These are phyloP conservation scores for Xylaria sp. DNA, from an alignment of 2,329 filamentous ascomycete species.

Conservation along the genomic window DNA sequence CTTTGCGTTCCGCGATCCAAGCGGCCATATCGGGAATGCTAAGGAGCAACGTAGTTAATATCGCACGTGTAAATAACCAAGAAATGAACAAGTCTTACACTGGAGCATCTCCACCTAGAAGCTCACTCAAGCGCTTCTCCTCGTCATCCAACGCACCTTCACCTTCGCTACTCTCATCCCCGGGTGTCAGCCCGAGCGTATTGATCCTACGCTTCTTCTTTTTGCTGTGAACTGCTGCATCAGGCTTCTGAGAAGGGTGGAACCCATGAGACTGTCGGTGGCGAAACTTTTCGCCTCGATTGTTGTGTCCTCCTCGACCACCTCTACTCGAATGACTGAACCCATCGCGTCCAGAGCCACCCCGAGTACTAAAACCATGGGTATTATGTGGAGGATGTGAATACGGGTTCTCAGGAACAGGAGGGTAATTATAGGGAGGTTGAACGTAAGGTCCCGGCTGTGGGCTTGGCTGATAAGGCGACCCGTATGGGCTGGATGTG, in stretches of 20 bases:
- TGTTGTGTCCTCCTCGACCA: slow-evolving; percentile 53
- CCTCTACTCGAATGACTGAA: slow-evolving; percentile 47
- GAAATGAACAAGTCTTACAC: slow-evolving; percentile 57
- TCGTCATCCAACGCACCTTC: slow-evolving; percentile 78
- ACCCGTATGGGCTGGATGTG: slow-evolving; percentile 51
- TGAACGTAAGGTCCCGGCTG: slow-evolving; percentile 49
- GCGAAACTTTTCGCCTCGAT: slow-evolving; percentile 54
- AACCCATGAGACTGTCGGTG: slow-evolving; percentile 48
- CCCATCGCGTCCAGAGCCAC: slow-evolving; percentile 35
- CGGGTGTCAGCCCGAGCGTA: slow-evolving; percentile 76
- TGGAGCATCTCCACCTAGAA: slow-evolving; percentile 65
- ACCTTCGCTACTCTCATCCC: slow-evolving; percentile 63
- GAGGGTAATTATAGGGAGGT: slow-evolving; percentile 52
- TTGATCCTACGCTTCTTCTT: slow-evolving; percentile 79
- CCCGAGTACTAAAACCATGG: slow-evolving; percentile 28
- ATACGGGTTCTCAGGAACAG: slow-evolving; percentile 52
- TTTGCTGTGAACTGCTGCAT: slow-evolving; percentile 60
- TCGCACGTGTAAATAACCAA: slow-evolving; percentile 12
- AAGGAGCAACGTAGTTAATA: slow-evolving; percentile 26
- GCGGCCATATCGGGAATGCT: slow-evolving; percentile 76
- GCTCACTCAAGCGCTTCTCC: slow-evolving; percentile 65
- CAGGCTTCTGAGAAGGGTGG: slow-evolving; percentile 61
- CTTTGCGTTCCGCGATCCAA: slow-evolving; percentile 84
- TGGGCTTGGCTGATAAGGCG: slow-evolving; percentile 55
- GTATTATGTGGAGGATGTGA: slow-evolving; percentile 48